phyloP scores from a whole-genome alignment of 2,329 filamentous ascomycete species.

The Nakataea oryzae region DNA sequence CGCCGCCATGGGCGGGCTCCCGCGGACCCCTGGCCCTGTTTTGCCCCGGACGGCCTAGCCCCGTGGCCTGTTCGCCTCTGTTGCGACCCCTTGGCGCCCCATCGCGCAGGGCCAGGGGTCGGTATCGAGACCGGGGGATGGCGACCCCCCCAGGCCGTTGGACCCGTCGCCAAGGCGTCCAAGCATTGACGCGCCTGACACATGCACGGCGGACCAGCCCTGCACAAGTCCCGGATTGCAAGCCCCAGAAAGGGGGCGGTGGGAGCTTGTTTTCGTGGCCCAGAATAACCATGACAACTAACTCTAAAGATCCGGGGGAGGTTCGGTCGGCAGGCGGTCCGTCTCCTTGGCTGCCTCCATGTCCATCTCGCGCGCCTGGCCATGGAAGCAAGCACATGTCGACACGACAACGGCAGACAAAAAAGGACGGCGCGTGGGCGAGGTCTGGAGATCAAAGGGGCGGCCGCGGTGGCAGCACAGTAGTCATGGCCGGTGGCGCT shows the following conservation, averaged over 20 bases:
- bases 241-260: background rate
- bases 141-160: no score
- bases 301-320: no score
- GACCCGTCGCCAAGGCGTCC: background rate
- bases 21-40: background rate
- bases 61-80: background rate
- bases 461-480: background rate
- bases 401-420: no score
- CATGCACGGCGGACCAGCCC: background rate
- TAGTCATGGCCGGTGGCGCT: background rate
- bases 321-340: background rate
- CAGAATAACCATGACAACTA: background rate
- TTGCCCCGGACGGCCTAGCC: background rate
- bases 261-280: background rate
- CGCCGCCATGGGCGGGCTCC: no score
- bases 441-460: background rate
- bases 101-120: background rate
- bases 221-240: background rate
- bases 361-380: no score
- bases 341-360: no score
- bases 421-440: background rate
- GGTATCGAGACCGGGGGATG: background rate
- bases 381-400: no score
- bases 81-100: background rate
- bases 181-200: background rate